phyloP scores from a whole-genome alignment of 2,329 filamentous ascomycete genomes.

The Teratosphaeria gauchensis region DNA sequence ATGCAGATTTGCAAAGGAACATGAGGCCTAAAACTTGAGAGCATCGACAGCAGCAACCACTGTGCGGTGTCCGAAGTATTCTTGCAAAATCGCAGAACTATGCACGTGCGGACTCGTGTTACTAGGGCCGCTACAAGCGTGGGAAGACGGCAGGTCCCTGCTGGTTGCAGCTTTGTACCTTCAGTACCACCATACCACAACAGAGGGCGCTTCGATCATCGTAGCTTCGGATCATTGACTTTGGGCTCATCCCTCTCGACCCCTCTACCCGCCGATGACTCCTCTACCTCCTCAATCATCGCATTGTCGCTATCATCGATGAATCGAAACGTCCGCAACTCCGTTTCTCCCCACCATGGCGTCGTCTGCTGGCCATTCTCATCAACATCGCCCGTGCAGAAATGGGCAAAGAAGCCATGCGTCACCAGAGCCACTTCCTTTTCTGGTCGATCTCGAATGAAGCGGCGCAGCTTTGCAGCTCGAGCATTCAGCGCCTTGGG shows the following conservation, averaged over 20 bases:
- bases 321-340: constrained; percentile 21
- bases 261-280: constrained; percentile 9
- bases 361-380: constrained; percentile 21
- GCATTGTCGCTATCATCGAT: constrained; percentile 17
- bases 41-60: background rate
- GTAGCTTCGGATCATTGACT: background rate
- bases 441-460: constrained; percentile 17
- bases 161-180: background rate
- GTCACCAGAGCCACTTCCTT: constrained; percentile 20
- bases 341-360: constrained; percentile 22
- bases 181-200: background rate
- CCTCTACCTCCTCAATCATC: constrained; percentile 20
- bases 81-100: too few species aligned
- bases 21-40: too few species aligned
- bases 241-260: background rate
- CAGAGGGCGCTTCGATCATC: background rate
- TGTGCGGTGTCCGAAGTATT: too few species aligned
- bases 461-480: constrained; percentile 17
- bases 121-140: background rate
- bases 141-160: background rate
- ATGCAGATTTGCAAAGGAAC: background rate
- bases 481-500: constrained; percentile 14
- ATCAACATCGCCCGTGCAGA: constrained; percentile 19
- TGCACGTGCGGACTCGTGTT: background rate
- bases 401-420: constrained; percentile 24